phyloP scores from a whole-genome alignment of 108 stramenopile species.

The Cylindrotheca fusiformis region DNA sequence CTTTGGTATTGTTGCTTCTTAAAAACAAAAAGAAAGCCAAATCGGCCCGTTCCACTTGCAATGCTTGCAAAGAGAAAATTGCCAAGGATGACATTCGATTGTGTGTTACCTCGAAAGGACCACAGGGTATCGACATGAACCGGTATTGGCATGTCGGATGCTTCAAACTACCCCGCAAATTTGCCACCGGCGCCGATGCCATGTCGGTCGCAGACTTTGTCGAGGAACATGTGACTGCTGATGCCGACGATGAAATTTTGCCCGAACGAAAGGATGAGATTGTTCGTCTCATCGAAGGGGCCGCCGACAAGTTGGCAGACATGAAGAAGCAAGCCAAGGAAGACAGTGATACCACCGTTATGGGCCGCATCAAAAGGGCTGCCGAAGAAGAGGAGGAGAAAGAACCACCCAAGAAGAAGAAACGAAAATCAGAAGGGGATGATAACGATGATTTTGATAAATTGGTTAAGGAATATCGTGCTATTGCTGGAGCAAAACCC shows the following conservation, averaged over 20 bases:
- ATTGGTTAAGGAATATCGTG: constrained; percentile 4
- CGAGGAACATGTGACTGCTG: constrained; percentile 42
- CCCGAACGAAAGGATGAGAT: constrained; percentile 10
- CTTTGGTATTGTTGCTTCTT: too few species aligned
- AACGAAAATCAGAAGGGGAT: constrained; percentile 3
- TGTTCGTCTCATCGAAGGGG: constrained; percentile 12
- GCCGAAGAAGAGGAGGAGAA: constrained; percentile 12
- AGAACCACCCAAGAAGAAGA: constrained; percentile 12
- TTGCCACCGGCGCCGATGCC: constrained; percentile 9
- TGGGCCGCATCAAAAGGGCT: constrained; percentile 13
- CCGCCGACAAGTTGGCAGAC: not conserved
- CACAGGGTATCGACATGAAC: constrained; percentile 7
- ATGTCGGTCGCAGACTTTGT: constrained; percentile 40
- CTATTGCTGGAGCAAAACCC: constrained; percentile 32
- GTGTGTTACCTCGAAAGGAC: constrained; percentile 8
- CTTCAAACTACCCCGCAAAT: constrained; percentile 55
- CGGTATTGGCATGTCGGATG: constrained; percentile 43
- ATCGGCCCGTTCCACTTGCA: constrained; percentile 60
- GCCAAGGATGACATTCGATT: constrained; percentile 58
- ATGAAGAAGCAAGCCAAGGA: constrained; percentile 15
- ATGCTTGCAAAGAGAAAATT: constrained; percentile 74
- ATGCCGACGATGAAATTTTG: constrained; percentile 19
- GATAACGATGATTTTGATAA: not conserved
- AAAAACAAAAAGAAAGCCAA: constrained; percentile 72
- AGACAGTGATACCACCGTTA: constrained; percentile 6